These are phyloP conservation scores for Vairimorpha necatrix DNA, from an alignment of 371 early-diverging fungal genomes.

Conservation along the genomic window DNA sequence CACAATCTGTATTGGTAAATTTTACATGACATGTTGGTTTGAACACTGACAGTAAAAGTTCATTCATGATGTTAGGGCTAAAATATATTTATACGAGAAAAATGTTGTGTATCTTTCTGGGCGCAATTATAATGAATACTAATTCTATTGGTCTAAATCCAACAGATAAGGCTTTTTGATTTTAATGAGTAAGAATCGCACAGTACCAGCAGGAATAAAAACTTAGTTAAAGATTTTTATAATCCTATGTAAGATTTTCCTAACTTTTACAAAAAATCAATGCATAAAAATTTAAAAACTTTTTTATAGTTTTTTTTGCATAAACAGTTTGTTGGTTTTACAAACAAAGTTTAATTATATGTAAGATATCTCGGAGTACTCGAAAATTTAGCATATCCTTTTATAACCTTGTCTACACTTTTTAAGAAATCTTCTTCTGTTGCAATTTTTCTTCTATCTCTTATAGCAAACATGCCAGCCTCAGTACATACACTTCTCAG, in stretches of 20 bases:
- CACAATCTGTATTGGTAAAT: neutral
- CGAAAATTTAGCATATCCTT: constrained; percentile 91
- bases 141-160: too few species aligned
- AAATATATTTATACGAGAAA: neutral
- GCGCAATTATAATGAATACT: too few species aligned
- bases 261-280: too few species aligned
- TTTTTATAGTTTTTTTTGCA: too few species aligned
- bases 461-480: constrained; percentile 99
- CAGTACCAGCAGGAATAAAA: too few species aligned
- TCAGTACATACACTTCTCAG: constrained; percentile 96
- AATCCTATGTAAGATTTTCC: too few species aligned
- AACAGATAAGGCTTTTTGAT: too few species aligned
- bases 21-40: neutral
- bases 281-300: too few species aligned
- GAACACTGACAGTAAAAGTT: neutral
- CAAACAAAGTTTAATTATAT: constrained; percentile 62
- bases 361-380: constrained; percentile 77
- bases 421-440: constrained; percentile 98
- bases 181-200: too few species aligned
- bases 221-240: too few species aligned
- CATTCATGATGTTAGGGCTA: neutral
- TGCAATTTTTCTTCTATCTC: constrained; percentile 92
- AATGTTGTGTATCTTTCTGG: too few species aligned
- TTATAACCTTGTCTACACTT: constrained; percentile 98
- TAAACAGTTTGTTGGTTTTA: neutral